Conservation (phyloP, 768 basidiomycete species). For the Imleria badia region DNA sequence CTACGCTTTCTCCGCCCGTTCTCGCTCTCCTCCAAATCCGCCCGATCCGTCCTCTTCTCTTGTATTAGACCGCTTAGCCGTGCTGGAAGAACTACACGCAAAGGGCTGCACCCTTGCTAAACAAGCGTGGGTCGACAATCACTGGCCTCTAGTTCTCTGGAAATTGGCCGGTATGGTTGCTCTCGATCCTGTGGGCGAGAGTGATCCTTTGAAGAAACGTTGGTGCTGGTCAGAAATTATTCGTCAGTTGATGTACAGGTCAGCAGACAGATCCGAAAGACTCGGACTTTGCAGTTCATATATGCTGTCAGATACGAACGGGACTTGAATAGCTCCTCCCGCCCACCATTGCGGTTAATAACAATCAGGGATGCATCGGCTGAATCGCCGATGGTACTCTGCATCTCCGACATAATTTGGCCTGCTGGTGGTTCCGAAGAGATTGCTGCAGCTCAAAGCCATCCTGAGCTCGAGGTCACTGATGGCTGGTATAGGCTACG, state of each 20-base stretch:
- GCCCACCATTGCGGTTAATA: slow-evolving; percentile 80
- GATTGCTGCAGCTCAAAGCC: slow-evolving; percentile 37
- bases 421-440: slow-evolving; percentile 38
- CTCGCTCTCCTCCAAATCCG: slow-evolving; percentile 28
- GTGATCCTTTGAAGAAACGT: slow-evolving; percentile 43
- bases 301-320: slow-evolving; percentile 73
- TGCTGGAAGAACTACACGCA: slow-evolving; percentile 51
- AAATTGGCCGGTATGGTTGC: slow-evolving; percentile 86
- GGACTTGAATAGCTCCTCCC: slow-evolving; percentile 73
- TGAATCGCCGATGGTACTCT: slow-evolving; percentile 78
- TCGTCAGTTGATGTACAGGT: slow-evolving; percentile 86
- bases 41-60: slow-evolving; percentile 17
- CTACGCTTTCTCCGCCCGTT: slow-evolving; percentile 54
- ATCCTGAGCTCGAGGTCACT: slow-evolving; percentile 81
- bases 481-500: slow-evolving; percentile 96
- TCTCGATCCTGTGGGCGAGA: slow-evolving; percentile 64
- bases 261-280: slow-evolving; percentile 12
- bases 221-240: slow-evolving; percentile 88
- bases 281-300: not conserved
- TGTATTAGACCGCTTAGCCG: slow-evolving; percentile 51
- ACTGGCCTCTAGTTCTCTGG: slow-evolving; percentile 91
- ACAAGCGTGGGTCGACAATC: slow-evolving; percentile 85
- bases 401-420: slow-evolving; percentile 73
- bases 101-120: slow-evolving; percentile 69
- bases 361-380: slow-evolving; percentile 82